phyloP scores from a whole-genome alignment of 2,329 filamentous ascomycete genomes.

The Aspergillus cejpii region DNA sequence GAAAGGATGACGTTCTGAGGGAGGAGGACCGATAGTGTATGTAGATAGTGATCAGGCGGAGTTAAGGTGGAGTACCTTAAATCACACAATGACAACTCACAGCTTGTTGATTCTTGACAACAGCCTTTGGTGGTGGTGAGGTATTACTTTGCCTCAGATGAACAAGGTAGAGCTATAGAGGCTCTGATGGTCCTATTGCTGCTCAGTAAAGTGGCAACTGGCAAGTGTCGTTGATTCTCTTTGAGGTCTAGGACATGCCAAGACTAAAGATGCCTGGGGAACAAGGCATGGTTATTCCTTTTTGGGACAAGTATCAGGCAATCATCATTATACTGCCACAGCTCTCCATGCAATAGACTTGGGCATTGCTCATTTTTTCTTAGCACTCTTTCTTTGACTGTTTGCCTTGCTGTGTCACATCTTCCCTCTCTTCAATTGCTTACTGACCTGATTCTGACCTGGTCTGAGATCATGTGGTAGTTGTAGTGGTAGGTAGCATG shows the following conservation, averaged over 20 bases:
- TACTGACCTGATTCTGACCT: too few species aligned
- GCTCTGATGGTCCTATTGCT: background rate
- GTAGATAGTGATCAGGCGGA: conserved; percentile 18
- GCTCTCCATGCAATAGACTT: too few species aligned
- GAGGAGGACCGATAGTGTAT: conserved; percentile 13
- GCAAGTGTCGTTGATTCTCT: background rate
- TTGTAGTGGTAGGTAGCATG: too few species aligned
- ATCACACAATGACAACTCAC: conserved; percentile 19
- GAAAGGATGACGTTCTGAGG: conserved; percentile 30
- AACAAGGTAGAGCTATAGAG: too few species aligned
- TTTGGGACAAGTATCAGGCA: conserved; percentile 12
- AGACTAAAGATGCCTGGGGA: background rate
- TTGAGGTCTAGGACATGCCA: background rate
- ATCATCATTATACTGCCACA: too few species aligned
- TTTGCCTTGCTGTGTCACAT: too few species aligned
- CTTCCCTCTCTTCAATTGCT: too few species aligned
- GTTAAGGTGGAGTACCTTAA: conserved; percentile 15
- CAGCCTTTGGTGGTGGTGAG: too few species aligned
- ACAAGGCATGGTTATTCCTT: background rate
- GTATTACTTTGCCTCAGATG: too few species aligned
- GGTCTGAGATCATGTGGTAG: too few species aligned
- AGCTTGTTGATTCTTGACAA: background rate
- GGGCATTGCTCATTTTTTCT: background rate
- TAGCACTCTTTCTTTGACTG: too few species aligned
- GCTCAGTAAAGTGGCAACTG: background rate